Base-by-base conservation (phyloP, 495 filamentous ascomycete genomes). In the Penicillium tannophilum region DNA sequence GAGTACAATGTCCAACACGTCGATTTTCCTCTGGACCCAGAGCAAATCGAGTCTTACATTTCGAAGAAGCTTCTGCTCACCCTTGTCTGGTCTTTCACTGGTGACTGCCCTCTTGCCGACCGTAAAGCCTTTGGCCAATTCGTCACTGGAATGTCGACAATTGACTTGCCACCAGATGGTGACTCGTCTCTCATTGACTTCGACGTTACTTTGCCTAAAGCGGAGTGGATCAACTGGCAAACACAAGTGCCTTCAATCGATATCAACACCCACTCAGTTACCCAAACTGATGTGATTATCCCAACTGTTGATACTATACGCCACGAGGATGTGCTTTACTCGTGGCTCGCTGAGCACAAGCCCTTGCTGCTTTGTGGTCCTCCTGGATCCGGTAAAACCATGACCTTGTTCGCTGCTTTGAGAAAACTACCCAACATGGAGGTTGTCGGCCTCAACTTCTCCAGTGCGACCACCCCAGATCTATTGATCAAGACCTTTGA, bases 301-400 rank as follows among this genome's bases (percentile, higher is more conserved):
- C 94, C 94, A 7, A 99, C 94, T 4, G 75, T 98, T 50, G 94
- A 99, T 72, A 99, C 95, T 44, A 86, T 98, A 41, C 90, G 94
- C 33, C 94, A 99, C 65, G 94, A 99, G 74, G 95, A 97, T 77
- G 87, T 99, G 28, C 80, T 99, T 23, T 97, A 99, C 76, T 97
- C 95, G 17, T 99, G 94, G 95, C 84, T 99, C 20, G 94, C 95
- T 11, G 94, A 99, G 67, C 94, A 99, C 72, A 99, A 98, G 75
- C 94, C 95, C 20, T 80, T 99, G 20, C 78, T 99, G 10, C 86
- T 99, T 19, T 99, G 94, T 72, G 95, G 94, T 76, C 94, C 94
- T 71, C 94, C 94, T 54, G 94, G 94, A 70, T 98, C 94, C 41
- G 94, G 94, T 76, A 99, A 99, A 79, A 99, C 94, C 2, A 99